Evolutionary conservation across 2,329 filamentous ascomycete species (phyloP), one percentile per base, ranked within the genome.

Genomic region (Juglanconis juglandina): DNA sequence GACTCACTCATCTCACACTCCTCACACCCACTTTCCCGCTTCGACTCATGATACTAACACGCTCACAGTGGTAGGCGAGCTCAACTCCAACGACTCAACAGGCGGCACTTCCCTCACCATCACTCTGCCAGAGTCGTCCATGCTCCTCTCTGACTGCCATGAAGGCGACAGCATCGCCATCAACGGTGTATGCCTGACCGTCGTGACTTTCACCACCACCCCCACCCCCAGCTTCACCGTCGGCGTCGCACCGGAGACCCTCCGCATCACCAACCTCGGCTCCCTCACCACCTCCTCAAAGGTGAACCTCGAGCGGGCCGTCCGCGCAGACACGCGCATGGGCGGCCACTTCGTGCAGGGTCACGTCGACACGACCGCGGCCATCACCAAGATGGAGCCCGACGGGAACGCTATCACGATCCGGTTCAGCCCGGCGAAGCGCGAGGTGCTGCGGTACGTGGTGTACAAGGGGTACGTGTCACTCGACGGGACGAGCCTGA

Each of bases 271-370:
- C 62, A 96, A 98, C 77, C 86, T 99, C n/a, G 94, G 93, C 64
- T 79, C 79, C 24, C 81, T 99, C 56, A 75, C 77, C 52, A 72
- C 85, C 63, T 80, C 80, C 47, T 89, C 87, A 63, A 80, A 79
- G 30, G 93, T 98, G 66, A 99, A 99, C 75, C 88, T 99, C 56
- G 95, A 99, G 80, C 88, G 95, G 14, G 94, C 95, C 3, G 93
- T 99, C 57, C 89, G 90, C 17, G 92, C 92, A 4, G 86, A 90
- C 69, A 97, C 94, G 50, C 91, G 95, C 58, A 98, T 99, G 92
- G 95, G 96, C 51, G 95, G 95, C 0, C 95, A 99, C 77, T 96
- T 98, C 70, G 94, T 98, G 37, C 96, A 99, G 77, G 95, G 95
- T 46, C 95, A 99, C 75, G 94, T 99, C 63, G 96, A 99, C 75